phyloP scores from a whole-genome alignment of 192 early-diverging fungal species.

The Umbelopsis isabellina region DNA sequence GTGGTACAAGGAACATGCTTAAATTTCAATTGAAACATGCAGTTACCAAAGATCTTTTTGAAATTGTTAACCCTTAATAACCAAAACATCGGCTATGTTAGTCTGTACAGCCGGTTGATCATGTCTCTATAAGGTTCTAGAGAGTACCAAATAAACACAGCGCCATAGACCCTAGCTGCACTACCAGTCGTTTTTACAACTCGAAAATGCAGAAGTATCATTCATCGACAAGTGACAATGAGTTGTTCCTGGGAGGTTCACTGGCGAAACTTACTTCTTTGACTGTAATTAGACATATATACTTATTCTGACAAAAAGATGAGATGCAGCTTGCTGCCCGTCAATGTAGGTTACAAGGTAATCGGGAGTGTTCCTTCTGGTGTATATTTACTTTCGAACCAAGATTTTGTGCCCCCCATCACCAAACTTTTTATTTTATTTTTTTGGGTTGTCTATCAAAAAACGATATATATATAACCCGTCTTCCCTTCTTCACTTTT shows the following conservation, averaged over 20 bases:
- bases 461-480: not conserved
- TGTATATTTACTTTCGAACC: conserved; percentile 1
- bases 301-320: too few relatives aligned
- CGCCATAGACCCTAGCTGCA: not conserved
- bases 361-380: not conserved
- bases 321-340: too few relatives aligned
- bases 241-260: too few relatives aligned
- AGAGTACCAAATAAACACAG: not conserved
- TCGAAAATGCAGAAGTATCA: not conserved
- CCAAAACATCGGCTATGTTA: too few relatives aligned
- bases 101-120: too few relatives aligned
- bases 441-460: not conserved
- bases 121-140: not conserved
- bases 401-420: not conserved
- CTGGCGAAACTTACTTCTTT: too few relatives aligned
- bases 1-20: not conserved
- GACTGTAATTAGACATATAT: too few relatives aligned
- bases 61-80: too few relatives aligned
- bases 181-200: not conserved
- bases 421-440: conserved; percentile 2
- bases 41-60: too few relatives aligned
- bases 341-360: too few relatives aligned
- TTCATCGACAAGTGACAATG: too few relatives aligned
- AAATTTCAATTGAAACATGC: too few relatives aligned
- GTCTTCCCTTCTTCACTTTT: not conserved